Evolutionary conservation across 208 protist genomes (phyloP), one percentile per base, ranked within the genome.

Genomic region (Crithidia expoeki): DNA sequence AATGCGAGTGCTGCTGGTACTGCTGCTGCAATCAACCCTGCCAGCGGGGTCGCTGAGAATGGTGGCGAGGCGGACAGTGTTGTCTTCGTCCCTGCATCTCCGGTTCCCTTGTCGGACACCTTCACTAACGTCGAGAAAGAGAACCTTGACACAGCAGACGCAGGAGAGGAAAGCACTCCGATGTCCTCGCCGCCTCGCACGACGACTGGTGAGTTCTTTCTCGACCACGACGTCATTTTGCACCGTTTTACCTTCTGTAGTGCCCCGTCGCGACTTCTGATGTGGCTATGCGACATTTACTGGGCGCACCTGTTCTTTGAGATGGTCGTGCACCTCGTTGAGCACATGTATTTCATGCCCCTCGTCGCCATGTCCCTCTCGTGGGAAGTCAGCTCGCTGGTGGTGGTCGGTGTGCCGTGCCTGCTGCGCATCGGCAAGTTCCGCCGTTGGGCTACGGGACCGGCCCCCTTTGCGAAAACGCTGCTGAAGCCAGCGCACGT

Each of bases 271-370:
- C 55, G 42, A 30, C 36, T 80, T 27, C 57, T 64, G 7, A 71
- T 92, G 71, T 93, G 86, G 85, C 59, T 92, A 12, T 89, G 83
- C 60, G 86, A 94, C 60, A 76, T 88, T 2, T 94, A 91, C 74
- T 94, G 83, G 79, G 50, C 74, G 0, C 80, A 90, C 58, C 62
- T 92, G 16, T 82, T 88, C 44, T 84, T 89, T 49, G 81, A 86
- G 65, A 80, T 79, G 66, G 76, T 83, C 38, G 64, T 89, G 51
- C 79, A 89, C 68, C 65, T 92, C 27, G 46, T 92, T 10, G 38
- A 92, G 75, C 86, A 90, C 74, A 88, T 89, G 80, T 92, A 93
- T 74, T 94, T 89, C 62, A 88, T 89, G 86, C 86, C 86, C 4
- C 70, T 94, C 30, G 74, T 93, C 21, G 81, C 86, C 47, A 92